Base-by-base conservation (phyloP, 75 land plant genomes). In the Chamaecyparis obtusa region DNA sequence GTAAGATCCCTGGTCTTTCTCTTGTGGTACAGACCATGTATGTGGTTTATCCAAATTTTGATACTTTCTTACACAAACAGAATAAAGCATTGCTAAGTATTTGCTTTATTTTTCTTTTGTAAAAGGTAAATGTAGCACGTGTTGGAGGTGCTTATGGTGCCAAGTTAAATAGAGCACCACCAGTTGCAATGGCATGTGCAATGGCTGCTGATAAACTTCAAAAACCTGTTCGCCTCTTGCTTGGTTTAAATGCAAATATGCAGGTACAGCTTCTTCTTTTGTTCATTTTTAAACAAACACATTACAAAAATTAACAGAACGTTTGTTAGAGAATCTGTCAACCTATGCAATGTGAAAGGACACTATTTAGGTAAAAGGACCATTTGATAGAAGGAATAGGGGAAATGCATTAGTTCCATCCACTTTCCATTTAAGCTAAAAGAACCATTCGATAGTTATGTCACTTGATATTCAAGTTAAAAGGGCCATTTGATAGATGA, bases 181-280 rank as follows among this genome's bases (percentile, higher is more conserved):
- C 78, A n/a, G 81, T 88, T 37, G 91, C 91, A 27, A 88, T 90
- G 91, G 91, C 91, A 11, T 90, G 91, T 90, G 90, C 91, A 37
- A 88, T 86, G 36, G 91, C 91, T 60, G 91, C 91, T 85, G 91
- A 90, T 57, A 86, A 88, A 83, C 90, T 90, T 2, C 83, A 85
- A 54, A 90, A 46, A 69, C 90, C 91, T 71, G 91, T 90, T 39
- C 87, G 87, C 24, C 90, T 90, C 57, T 84, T 90, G 36, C 91
- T 90, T 88, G 91, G 86, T 85, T 48, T 90, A 56, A 75, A 85
- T 64, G 88, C 91, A 44, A 90, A 90, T 76, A 90, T 90, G 91
- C 91, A 90, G 91, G 91, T 90, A 71, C 9, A 10, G 2, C 11
- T 71, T 27, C 71, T 24, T 67, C 33, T 30, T 36, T 39, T 64